Base-by-base conservation (phyloP, 1,284 basidiomycete species). In the Puccinia coronata region DNA sequence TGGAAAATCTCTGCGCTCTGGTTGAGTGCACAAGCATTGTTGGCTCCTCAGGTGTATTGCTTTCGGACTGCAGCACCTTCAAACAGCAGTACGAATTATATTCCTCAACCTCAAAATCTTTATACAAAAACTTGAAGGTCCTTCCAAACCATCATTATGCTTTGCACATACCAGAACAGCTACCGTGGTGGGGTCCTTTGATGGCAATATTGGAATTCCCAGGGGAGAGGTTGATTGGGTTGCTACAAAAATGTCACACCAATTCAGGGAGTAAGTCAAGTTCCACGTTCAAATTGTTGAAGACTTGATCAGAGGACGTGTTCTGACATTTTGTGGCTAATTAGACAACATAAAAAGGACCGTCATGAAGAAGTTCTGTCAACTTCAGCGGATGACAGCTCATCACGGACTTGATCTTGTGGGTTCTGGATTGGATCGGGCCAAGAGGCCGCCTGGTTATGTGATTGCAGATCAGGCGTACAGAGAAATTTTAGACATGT, bases 21-120 rank as follows among this genome's bases (percentile, higher is more conserved):
- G 81, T 82, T 9, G 25, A 43, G 12, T 82, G 80, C 47, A 82
- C 82, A 57, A 4, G 51, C 55, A 31, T 82, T 57, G n/a, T 53
- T 28, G 25, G 43, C 25, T 14, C 43, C 25, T 8, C 14, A 8
- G n/a, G 6, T 5, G 41, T 71, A 5, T 14, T 6, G 2, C 11
- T 5, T 23, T 2, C 2, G 41, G 41, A n/a, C 11, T 31, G 8
- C 43, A n/a, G 2, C 4, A 25, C 25, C 28, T 71, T 71, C 25
- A 3, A 36, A 5, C 47, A 20, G 1, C 3, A 25, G 12, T 71
- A 71, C 28, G 6, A 49, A 49, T 49, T 18, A 16, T 71, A 71
- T 34, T 18, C 3, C 2, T 49, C 3, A 8, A 71, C 43, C 3
- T 47, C 69, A 23, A n/a, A 12, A 49, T 3, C 6, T 2, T 23